phyloP scores from a whole-genome alignment of 805 yeast genomes.

The Metschnikowia vanudenii region DNA sequence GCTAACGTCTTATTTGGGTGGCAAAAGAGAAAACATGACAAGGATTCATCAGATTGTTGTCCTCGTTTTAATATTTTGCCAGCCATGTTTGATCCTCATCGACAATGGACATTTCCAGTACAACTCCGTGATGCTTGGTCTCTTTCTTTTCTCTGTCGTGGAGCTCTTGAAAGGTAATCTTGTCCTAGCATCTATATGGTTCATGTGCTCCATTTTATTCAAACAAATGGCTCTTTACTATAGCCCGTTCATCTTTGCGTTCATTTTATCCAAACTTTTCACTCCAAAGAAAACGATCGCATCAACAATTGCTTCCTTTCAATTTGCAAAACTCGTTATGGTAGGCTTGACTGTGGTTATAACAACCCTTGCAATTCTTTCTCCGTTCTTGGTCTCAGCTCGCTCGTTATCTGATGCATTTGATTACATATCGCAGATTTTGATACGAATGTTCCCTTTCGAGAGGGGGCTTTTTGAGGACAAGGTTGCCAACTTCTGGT shows the following conservation, averaged over 20 bases:
- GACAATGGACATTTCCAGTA: conserved; percentile 98
- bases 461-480: conserved; percentile 94
- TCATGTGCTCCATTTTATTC: conserved; percentile 74
- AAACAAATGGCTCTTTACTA: conserved; percentile 96
- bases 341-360: conserved; percentile 63
- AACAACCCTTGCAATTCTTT: conserved; percentile 50
- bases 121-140: conserved; percentile 91
- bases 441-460: conserved; percentile 82
- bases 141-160: conserved; percentile 65
- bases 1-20: conserved; percentile 68
- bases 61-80: conserved; percentile 75
- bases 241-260: conserved; percentile 84
- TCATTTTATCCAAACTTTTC: conserved; percentile 55
- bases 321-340: conserved; percentile 54
- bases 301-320: conserved; percentile 32
- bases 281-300: conserved; percentile 19
- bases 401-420: conserved; percentile 26
- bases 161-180: conserved; percentile 63
- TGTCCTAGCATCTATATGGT: conserved; percentile 69
- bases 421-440: conserved; percentile 52
- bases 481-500: conserved; percentile 97
- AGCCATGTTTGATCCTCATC: conserved; percentile 77
- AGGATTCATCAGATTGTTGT: conserved; percentile 76
- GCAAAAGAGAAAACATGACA: conserved; percentile 47
- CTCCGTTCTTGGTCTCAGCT: conserved; percentile 54